Evolutionary conservation across 768 basidiomycete genomes (phyloP), one percentile per base, ranked within the genome.

Genomic region (Tricholoma matsutake): DNA sequence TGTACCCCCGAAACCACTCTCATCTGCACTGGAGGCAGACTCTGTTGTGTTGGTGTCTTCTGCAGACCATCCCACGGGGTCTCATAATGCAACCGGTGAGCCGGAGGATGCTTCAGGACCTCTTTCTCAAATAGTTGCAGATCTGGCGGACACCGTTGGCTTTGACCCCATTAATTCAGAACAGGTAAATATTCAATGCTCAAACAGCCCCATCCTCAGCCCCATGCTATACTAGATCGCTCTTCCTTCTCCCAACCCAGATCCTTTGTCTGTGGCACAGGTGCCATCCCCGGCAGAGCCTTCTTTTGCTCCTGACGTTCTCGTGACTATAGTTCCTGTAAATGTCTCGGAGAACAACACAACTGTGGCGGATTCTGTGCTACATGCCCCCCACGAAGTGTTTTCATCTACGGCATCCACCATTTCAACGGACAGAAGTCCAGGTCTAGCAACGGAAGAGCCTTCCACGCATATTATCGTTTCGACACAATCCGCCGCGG

Each of bases 301-400:
- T 39, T 59, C 64, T 20, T 61, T 37, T 20, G 37, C 60, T 16
- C 64, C 66, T 25, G 43, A 49, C 16, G 68, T 79, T 2, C 75
- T 76, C 41, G 74, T 80, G 13, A 34, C 72, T 61, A 75, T 78
- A 47, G 68, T 79, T 4, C 78, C 79, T 13, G 77, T 80, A 52
- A 79, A 77, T 58, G 76, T 73, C 4, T 64, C 70, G 25, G 77
- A 81, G 67, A 71, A 75, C 63, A 75, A 72, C 64, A 73, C 73
- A 2, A 58, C 65, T 34, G 62, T 54, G 51, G n/a, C 34, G 6
- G 57, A 49, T 16, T 25, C 59, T 43, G 28, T 35, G 25, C 25
- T 39, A n/a, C 35, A 20, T n/a, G 20, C 53, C 54, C 16, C 37
- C 37, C 37, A 13, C 14, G 37, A 39, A 16, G 55, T 34, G 34